Evolutionary conservation across 148 eudicot genomes (phyloP), one percentile per base, ranked within the genome.

Genomic region (Rhododendron griersonianum): DNA sequence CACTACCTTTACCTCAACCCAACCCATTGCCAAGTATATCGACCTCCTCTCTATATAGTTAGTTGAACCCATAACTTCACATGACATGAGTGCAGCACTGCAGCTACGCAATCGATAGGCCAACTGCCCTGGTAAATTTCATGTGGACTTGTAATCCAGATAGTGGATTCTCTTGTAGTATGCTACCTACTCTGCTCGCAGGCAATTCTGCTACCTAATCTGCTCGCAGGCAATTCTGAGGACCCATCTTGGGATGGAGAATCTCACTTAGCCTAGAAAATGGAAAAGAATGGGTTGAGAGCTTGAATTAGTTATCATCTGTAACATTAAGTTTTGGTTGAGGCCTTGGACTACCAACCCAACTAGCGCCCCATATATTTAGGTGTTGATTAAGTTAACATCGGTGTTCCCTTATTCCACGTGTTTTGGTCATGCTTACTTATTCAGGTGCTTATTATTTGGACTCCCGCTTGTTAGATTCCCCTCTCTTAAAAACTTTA

Each of bases 271-370:
- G 28, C 30, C 30, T 9, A 77, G 50, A 39, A 39, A 76, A 76
- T 41, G 80, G 25, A 77, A 39, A 39, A 18, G 28, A 41, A 77
- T 44, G n/a, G n/a, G 50, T 41, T 77, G 80, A 21, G 50, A 77
- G 80, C 51, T 21, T 77, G 53, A 77, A 44, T 21, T 44, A 44
- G 80, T 39, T 41, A 76, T 19, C 25, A 5, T 39, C 28, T 10
- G 53, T 41, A 44, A 19, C 28, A 41, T 77, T 21, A 11, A 41
- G 80, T 39, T 77, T 77, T 77, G 80, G 51, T 77, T 77, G 9
- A 74, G 80, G 80, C 80, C 80, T 77, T 21, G 80, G 80, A 51
- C 50, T 41, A 21, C 51, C 80, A 77, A 23, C 47, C 79, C 77
- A 71, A 33, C 77, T 14, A 73, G 77, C 37, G 3, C 55, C 78